Base-by-base conservation (phyloP, 1,139 yeast genomes). In the Fermentozyma sake region DNA sequence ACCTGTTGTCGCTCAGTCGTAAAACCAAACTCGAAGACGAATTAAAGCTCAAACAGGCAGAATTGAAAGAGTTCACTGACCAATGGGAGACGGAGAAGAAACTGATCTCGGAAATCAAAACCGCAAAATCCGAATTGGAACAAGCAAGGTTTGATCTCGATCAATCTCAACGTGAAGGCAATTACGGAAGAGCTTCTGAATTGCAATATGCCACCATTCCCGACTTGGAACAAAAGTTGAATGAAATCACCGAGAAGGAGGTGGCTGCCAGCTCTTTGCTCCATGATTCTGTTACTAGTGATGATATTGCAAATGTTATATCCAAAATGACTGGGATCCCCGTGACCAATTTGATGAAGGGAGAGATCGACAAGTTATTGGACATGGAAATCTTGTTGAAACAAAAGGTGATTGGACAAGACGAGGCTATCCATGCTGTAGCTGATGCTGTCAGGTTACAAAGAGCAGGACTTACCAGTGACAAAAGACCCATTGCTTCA, bases 251-350 rank as follows among this genome's bases (percentile, higher is more conserved):
- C 7, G 78, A 77, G 13, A 58, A 65, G 13, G 74, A 70, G 29
- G 61, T 39, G 43, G 57, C 35, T 58, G 68, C 42, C 55, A 38
- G 40, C 4, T 41, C 55, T 7, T 59, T 91, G 32, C 60, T 91
- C 20, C 97, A 91, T 54, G 98, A 91, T 44, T 78, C 95, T 0
- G 97, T 91, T 3, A 84, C 96, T 0, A 72, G 95, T 2, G 95
- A 89, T 41, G 98, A 91, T 56, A 91, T 91, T 44, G 93, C 96
- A 0, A 69, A 76, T 34, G 98, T 91, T 5, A 83, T 91, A 9
- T 81, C 95, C 9, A 79, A 86, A 42, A 86, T 93, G 81, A 91
- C 98, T 0, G 97, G 97, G 20, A 87, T 91, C 24, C 98, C 98
- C 4, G 83, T 86, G n/a, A 82, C 79, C 39, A 84, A 87, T 18